Base-by-base conservation (phyloP, 2,329 filamentous ascomycete species). In the Berkeleyomyces rouxiae region DNA sequence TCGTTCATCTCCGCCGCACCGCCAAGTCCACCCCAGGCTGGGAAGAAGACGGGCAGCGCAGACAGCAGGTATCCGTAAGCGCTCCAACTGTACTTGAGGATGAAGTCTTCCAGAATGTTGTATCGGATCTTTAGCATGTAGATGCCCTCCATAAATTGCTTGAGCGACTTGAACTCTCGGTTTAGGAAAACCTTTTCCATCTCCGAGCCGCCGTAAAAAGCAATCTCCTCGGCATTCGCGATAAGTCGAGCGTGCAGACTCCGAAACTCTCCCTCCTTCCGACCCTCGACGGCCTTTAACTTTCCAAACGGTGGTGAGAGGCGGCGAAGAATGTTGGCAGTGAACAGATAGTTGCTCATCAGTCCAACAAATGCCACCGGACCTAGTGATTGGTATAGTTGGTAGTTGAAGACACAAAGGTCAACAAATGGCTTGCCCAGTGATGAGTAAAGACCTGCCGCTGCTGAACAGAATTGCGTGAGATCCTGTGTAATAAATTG, bases 371-470 rank as follows among this genome's bases (percentile, higher is more conserved):
- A 76, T 0, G 93, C 93, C 16, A 97, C 74, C 0, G 92, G 91
- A 0, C 93, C 93, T 0, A 99, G 79, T 0, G 91, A 95, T 43
- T 86, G 86, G 73, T 95, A 96, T 0, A 99, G 82, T 72, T 99
- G 93, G 72, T 95, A 99, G 74, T 95, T 99, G 78, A 99, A 99
- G 57, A 97, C 93, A 67, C 91, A 88, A 1, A 99, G 79, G 71
- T 99, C 93, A n/a, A 99, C 89, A 67, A 96, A 84, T 0, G 93
- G 93, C 72, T 99, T 99, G n/a, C 93, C 93, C 2, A 99, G 79
- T 0, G 91, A 96, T 0, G 93, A 97, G 75, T 97, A 99, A 4
- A 99, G 76, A 31, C 90, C 89, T 13, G 93, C 91, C 0, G 93
- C 92, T 3, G 91, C 86, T 9, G 89, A 88, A 71, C 95, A 99